Conservation (phyloP, 495 filamentous ascomycete species). For the Sporormia fimetaria region DNA sequence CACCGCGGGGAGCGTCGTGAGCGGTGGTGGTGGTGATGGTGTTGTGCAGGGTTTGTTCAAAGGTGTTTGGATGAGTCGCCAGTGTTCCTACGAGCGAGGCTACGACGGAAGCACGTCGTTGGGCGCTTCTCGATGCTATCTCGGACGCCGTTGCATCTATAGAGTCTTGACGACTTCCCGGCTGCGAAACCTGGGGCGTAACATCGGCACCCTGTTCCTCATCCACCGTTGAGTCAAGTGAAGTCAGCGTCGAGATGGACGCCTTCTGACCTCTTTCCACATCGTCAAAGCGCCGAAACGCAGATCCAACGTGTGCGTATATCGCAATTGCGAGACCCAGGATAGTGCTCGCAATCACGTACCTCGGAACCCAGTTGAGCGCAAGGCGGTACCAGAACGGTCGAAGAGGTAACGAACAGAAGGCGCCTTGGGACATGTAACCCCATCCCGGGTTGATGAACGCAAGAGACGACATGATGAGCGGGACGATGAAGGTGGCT, state of each 20-base stretch:
- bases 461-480: constrained; percentile 48
- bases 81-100: not conserved
- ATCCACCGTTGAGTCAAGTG: constrained; percentile 2
- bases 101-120: constrained; percentile 2
- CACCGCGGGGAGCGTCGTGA: not conserved
- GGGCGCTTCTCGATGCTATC: no score
- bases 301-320: constrained; percentile 51
- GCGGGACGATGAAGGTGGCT: constrained; percentile 45
- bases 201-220: not conserved
- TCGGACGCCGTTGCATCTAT: no score
- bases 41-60: constrained; percentile 2
- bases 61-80: not conserved
- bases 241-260: constrained; percentile 3
- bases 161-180: no score
- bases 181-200: no score
- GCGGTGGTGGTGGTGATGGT: not conserved
- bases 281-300: constrained; percentile 28
- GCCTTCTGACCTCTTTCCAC: not conserved
- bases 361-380: constrained; percentile 61
- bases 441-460: constrained; percentile 45
- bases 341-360: constrained; percentile 52
- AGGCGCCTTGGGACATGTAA: constrained; percentile 50
- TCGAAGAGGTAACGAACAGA: constrained; percentile 54
- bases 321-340: constrained; percentile 52
- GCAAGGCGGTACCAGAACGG: constrained; percentile 51